These are phyloP conservation scores for Suillus subluteus DNA, from an alignment of 768 basidiomycete species.

Conservation along the genomic window DNA sequence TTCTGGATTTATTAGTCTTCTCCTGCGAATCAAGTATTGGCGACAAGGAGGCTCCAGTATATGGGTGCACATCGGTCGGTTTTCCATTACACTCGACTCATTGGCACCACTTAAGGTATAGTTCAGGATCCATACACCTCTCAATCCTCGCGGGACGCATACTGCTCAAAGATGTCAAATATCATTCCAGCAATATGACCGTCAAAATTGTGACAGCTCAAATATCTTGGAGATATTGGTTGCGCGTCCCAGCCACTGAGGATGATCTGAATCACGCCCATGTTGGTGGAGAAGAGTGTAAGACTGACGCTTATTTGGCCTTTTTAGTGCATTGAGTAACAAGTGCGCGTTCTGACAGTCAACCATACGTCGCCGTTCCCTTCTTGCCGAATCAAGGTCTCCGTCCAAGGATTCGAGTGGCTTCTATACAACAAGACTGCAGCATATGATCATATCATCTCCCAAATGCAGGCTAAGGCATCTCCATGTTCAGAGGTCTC, in stretches of 20 bases:
- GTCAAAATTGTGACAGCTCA: constrained; percentile 83
- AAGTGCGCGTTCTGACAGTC: constrained; percentile 27
- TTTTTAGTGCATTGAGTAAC: constrained; percentile 5
- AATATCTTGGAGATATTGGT: constrained; percentile 95
- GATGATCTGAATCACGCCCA: constrained; percentile 58
- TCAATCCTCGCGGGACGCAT: constrained; percentile 87
- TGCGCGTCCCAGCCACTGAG: constrained; percentile 76
- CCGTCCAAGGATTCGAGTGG: constrained; percentile 88
- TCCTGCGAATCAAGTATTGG: constrained; percentile 79
- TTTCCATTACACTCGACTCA: constrained; percentile 4
- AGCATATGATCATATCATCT: constrained; percentile 85
- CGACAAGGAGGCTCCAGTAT: constrained; percentile 72
- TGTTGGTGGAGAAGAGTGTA: constrained; percentile 58
- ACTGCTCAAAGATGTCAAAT: constrained; percentile 83
- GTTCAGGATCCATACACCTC: constrained; percentile 85
- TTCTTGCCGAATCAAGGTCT: constrained; percentile 81
- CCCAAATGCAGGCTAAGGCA: constrained; percentile 60
- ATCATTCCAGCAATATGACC: constrained; percentile 92
- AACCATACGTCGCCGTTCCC: constrained; percentile 42
- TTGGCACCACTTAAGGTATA: constrained; percentile 11
- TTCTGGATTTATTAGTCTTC: constrained; percentile 64
- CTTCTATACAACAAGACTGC: constrained; percentile 90
- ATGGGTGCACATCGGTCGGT: constrained; percentile 82
- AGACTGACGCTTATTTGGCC: constrained; percentile 25
- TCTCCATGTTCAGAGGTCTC: constrained; percentile 21